Conservation (phyloP, 192 early-diverging fungal species). For the Gaertneriomyces semiglobifer region DNA sequence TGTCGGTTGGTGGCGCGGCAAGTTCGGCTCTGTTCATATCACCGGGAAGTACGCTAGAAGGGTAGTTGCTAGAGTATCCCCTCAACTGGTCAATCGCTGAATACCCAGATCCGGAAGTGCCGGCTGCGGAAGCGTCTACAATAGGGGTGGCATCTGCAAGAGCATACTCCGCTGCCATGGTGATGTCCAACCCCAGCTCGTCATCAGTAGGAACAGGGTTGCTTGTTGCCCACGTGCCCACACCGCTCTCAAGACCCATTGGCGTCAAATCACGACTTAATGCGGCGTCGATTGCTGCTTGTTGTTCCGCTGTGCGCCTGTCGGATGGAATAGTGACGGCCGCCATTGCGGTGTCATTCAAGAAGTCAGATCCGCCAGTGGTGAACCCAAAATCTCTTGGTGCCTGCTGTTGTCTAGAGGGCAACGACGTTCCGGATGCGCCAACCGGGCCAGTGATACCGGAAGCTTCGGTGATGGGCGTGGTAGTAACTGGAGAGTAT, state of each 20-base stretch:
- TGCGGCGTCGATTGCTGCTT: constrained; percentile 19
- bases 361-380: background rate
- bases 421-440: background rate
- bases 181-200: background rate
- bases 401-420: background rate
- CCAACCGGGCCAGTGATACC: constrained; percentile 26
- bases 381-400: background rate
- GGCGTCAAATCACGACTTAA: constrained; percentile 1
- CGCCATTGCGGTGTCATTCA: constrained; percentile 16
- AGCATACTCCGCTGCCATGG: background rate
- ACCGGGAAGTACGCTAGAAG: constrained; percentile 11
- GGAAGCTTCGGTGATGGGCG: constrained; percentile 5
- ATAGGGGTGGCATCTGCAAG: background rate
- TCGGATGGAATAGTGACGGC: constrained; percentile 18
- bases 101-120: background rate
- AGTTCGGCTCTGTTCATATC: constrained; percentile 13
- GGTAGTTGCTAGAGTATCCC: background rate
- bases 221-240: too few species aligned
- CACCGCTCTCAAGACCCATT: background rate
- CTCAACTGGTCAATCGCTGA: too few species aligned
- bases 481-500: background rate
- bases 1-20: constrained; percentile 13
- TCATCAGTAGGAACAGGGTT: background rate
- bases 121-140: background rate
- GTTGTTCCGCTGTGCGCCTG: constrained; percentile 21